A percentile compares a stretch with the other conserved stretches of the same genome.
Conservation (phyloP, 1,284 basidiomycete species). For the Lignosus rhinocerotis region DNA sequence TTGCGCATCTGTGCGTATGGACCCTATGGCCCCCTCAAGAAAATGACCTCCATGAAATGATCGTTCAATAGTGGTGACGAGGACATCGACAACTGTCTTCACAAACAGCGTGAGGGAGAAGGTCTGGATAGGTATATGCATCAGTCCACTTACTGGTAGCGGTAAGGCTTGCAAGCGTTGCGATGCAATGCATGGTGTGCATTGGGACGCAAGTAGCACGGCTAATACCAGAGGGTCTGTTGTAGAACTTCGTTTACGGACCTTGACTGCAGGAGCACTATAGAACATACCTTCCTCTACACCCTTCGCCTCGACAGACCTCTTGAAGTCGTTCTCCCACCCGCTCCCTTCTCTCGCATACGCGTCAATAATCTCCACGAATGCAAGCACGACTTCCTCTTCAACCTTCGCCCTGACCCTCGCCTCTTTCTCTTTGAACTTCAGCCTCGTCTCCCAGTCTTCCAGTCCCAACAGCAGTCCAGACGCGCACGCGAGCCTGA, state of each 20-base stretch:
- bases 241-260: neutral
- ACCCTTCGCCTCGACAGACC: conserved; percentile 38
- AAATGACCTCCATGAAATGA: conserved; percentile 16
- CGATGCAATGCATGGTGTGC: conserved; percentile 51
- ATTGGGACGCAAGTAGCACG: conserved; percentile 56
- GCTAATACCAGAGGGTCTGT: conserved; percentile 37
- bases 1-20: neutral
- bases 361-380: conserved; percentile 72
- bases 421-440: conserved; percentile 22
- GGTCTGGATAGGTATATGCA: neutral
- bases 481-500: conserved; percentile 58
- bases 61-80: conserved; percentile 46
- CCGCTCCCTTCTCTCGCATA: conserved; percentile 43
- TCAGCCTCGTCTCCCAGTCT: conserved; percentile 45
- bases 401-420: conserved; percentile 45
- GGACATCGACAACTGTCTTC: conserved; percentile 39
- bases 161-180: conserved; percentile 60
- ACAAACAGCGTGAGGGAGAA: neutral
- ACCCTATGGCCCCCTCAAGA: neutral
- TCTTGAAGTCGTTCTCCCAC: conserved; percentile 70
- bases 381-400: conserved; percentile 62
- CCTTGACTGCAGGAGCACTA: neutral
- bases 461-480: conserved; percentile 66
- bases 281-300: conserved; percentile 27
- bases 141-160: conserved; percentile 39